Conservation (phyloP, 78 protist species). For the Dictyostelium citrinum region DNA sequence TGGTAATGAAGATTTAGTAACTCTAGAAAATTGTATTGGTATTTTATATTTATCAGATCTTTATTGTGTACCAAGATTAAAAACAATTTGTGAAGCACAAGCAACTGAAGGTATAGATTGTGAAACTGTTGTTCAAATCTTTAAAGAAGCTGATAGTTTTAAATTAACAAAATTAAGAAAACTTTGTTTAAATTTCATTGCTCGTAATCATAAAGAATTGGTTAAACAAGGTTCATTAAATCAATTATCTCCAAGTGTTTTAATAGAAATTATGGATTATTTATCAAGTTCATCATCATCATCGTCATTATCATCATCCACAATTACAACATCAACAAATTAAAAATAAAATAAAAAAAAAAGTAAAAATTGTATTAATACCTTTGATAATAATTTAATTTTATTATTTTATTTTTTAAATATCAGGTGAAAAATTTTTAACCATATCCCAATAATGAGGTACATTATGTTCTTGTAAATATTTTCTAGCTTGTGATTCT, state of each 20-base stretch:
- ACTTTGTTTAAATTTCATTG: constrained; percentile 22
- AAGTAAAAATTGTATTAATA: no score
- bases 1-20: constrained; percentile 26
- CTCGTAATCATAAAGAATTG: constrained; percentile 49
- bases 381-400: background rate
- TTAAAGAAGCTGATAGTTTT: constrained; percentile 47
- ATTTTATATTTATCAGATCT: constrained; percentile 43
- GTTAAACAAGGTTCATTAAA: constrained; percentile 24
- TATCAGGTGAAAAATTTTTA: constrained; percentile 1
- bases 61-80: constrained; percentile 46
- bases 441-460: constrained; percentile 76
- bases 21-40: constrained; percentile 47
- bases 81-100: constrained; percentile 56
- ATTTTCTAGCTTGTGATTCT: constrained; percentile 48
- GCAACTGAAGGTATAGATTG: constrained; percentile 50
- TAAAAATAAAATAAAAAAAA: no score
- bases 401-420: background rate
- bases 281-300: background rate
- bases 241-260: background rate
- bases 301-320: background rate
- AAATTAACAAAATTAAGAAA: constrained; percentile 38
- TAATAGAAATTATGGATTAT: constrained; percentile 10
- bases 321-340: no score
- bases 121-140: constrained; percentile 45
- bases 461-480: constrained; percentile 17